phyloP scores from a whole-genome alignment of 495 filamentous ascomycete species.

The Aspergillus ostianus region DNA sequence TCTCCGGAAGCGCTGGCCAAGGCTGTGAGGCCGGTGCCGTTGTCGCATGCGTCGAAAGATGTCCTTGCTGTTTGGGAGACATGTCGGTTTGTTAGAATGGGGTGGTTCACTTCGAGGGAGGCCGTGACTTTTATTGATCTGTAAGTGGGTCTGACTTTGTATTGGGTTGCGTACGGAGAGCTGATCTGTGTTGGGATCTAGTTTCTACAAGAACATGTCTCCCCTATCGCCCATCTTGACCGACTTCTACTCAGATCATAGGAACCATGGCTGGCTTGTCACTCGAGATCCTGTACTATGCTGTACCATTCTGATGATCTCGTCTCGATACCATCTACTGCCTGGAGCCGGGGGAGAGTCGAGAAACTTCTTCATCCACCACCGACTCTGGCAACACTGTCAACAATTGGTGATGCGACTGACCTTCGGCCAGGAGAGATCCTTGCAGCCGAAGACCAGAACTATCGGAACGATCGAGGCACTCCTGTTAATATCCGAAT shows the following conservation, averaged over 20 bases:
- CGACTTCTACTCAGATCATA: constrained; percentile 48
- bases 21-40: constrained; percentile 26
- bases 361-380: constrained; percentile 54
- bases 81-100: constrained; percentile 53
- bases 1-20: constrained; percentile 21
- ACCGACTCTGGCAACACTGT: constrained; percentile 54
- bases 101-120: constrained; percentile 53
- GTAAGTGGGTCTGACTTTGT: constrained; percentile 38
- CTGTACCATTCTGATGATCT: constrained; percentile 53
- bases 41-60: constrained; percentile 31
- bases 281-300: constrained; percentile 50
- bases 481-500: constrained; percentile 53
- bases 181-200: constrained; percentile 25
- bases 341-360: constrained; percentile 52
- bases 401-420: constrained; percentile 51
- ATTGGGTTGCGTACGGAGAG: constrained; percentile 1
- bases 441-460: constrained; percentile 41
- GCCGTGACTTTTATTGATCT: constrained; percentile 48
- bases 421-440: constrained; percentile 51
- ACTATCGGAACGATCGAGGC: constrained; percentile 54
- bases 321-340: constrained; percentile 51
- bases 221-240: constrained; percentile 52
- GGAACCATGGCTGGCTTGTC: constrained; percentile 44
- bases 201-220: constrained; percentile 56
- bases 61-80: constrained; percentile 48